Base-by-base conservation (phyloP, 805 yeast species). In the Lipomyces oligophaga region DNA sequence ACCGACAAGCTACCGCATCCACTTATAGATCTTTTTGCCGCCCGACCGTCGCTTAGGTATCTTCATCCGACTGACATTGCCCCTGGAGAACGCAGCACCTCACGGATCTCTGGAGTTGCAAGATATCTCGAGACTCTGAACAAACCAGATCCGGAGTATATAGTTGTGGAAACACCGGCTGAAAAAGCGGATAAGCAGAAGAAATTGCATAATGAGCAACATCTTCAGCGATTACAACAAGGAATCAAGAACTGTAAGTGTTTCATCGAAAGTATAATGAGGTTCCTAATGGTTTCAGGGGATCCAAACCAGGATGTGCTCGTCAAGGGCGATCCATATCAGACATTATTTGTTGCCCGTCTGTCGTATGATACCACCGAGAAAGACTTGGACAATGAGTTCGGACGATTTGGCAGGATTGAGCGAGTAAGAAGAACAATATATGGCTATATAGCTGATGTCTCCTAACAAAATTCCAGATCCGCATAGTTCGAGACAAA, bases 301-400 rank as follows among this genome's bases (percentile, higher is more conserved):
- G 65, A 78, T 42, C 87, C 89, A 0, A 61, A 64, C 3, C 58
- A 62, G 1, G 89, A 83, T 58, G 74, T 78, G 1, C 74, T 79
- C 34, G 68, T 80, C 11, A 63, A 67, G 16, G 83, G 83, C 1
- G 94, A 87, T 60, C 95, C 96, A 1, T 80, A 75, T 60, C 70
- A 72, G 49, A 90, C 97, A 0, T 71, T 90, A 2, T 87, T 93
- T 62, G 74, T 90, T 5, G 82, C 83, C 0, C 69, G 97, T 43
- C 66, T 90, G 36, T 78, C 78, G 38, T 88, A 83, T 60, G 66
- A 68, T 3, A 67, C 77, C 8, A 76, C 78, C 0, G 96, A 87
- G 58, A 63, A 79, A 8, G 93, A 87, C 38, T 63, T 90, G 25
- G 80, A 80, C 31, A 73, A 74, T 46, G 73, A 69, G 31, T 83